Evolutionary conservation across 345 rosid genomes (phyloP).

Genomic region (Aethionema arabicum): DNA sequence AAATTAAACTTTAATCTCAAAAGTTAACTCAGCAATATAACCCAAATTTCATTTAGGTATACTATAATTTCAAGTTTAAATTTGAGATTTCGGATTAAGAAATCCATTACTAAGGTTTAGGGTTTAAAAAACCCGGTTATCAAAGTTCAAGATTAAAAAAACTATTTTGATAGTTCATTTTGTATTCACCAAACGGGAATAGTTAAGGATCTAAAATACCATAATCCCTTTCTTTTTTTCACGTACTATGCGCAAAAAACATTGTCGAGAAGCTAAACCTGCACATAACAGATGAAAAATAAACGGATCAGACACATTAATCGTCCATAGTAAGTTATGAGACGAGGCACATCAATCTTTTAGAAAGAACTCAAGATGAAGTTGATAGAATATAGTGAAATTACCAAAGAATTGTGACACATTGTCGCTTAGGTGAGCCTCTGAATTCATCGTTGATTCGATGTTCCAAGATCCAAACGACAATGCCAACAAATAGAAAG

Average conservation of each 20-base stretch:
- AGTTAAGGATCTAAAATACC: too few species aligned
- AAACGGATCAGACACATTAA: conserved; percentile 33
- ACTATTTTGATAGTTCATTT: too few species aligned
- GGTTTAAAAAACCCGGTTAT: too few species aligned
- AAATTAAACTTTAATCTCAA: too few species aligned
- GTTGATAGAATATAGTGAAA: conserved; percentile 19
- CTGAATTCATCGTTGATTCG: conserved; percentile 89
- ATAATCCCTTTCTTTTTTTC: background rate
- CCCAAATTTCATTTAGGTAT: too few species aligned
- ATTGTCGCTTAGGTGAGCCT: conserved; percentile 79
- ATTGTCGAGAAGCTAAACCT: conserved; percentile 98
- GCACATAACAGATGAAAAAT: conserved; percentile 44
- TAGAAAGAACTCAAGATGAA: background rate
- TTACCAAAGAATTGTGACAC: conserved; percentile 82
- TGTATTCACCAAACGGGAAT: too few species aligned
- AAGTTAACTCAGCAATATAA: too few species aligned
- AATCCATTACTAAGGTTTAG: too few species aligned
- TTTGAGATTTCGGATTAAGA: too few species aligned
- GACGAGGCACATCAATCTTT: background rate
- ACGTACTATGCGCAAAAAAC: conserved; percentile 91
- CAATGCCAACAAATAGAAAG: conserved; percentile 72
- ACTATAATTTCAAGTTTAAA: too few species aligned
- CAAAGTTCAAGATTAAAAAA: too few species aligned
- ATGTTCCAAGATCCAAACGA: conserved; percentile 95
- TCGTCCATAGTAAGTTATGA: background rate